phyloP scores from a whole-genome alignment of 306 rosid genomes.

The Argentina anserina region DNA sequence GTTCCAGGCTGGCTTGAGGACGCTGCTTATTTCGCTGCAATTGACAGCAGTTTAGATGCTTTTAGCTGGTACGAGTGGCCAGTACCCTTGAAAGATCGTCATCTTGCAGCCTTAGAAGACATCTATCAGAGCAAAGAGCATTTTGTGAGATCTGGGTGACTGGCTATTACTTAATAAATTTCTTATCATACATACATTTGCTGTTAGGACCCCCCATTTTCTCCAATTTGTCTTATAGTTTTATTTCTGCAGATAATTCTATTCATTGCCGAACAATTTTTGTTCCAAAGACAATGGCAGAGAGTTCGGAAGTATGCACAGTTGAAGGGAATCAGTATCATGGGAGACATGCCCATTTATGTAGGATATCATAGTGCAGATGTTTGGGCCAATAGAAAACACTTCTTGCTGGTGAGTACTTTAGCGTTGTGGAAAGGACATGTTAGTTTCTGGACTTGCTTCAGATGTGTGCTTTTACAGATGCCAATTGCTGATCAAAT shows the following conservation, averaged over 20 bases:
- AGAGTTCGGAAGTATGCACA: constrained; percentile 69
- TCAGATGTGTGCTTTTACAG: constrained; percentile 12
- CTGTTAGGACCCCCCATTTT: constrained; percentile 29
- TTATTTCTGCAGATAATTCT: constrained; percentile 61
- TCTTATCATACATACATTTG: constrained; percentile 10
- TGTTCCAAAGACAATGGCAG: constrained; percentile 98
- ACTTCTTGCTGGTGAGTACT: constrained; percentile 67
- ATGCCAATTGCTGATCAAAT: constrained; percentile 17
- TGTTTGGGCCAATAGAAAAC: constrained; percentile 96
- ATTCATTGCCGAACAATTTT: constrained; percentile 84
- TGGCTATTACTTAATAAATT: constrained; percentile 24
- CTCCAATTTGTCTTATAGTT: constrained; percentile 16
- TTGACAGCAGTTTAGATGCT: constrained; percentile 61
- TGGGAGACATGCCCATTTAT: constrained; percentile 99
- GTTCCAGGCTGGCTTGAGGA: constrained; percentile 94
- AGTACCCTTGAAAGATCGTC: constrained; percentile 77
- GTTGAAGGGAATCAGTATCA: constrained; percentile 67
- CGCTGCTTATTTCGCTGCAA: constrained; percentile 97
- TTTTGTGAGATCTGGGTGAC: constrained; percentile 63
- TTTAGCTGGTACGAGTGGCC: constrained; percentile 94
- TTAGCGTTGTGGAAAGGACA: constrained; percentile 16
- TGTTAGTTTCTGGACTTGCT: constrained; percentile 17
- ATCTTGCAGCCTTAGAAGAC: constrained; percentile 76
- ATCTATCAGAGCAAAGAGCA: constrained; percentile 58
- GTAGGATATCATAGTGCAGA: constrained; percentile 99